Evolutionary conservation across 768 basidiomycete genomes (phyloP).

Genomic region (Tulasnella sp.): DNA sequence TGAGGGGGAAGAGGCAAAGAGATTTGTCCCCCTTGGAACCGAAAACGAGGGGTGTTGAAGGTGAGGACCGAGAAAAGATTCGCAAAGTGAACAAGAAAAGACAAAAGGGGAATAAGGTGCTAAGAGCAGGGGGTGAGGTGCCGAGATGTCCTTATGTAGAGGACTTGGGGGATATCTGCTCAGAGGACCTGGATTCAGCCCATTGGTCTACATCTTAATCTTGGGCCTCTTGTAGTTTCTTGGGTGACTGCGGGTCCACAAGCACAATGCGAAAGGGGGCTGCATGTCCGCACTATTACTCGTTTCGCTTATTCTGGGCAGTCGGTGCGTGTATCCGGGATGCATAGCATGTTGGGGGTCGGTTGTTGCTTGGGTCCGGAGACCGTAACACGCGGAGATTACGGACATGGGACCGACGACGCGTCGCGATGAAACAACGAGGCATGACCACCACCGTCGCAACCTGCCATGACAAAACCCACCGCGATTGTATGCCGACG

Average conservation of each 20-base stretch:
- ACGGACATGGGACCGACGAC: neutral
- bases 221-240: neutral
- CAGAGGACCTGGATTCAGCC: neutral
- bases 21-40: slow-evolving; percentile 6
- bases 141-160: neutral
- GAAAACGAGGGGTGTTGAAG: neutral
- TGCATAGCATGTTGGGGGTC: neutral
- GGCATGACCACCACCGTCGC: neutral
- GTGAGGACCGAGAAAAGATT: slow-evolving; percentile 1
- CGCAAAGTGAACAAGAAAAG: neutral
- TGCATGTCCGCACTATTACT: slow-evolving; percentile 2
- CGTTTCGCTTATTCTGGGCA: neutral
- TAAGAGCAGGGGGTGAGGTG: neutral
- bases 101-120: slow-evolving; percentile 1
- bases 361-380: neutral
- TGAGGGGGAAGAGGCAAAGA: neutral
- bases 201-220: neutral
- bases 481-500: neutral
- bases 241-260: slow-evolving; percentile 2
- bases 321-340: neutral
- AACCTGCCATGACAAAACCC: neutral
- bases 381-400: neutral
- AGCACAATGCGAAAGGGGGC: slow-evolving; percentile 2
- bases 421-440: neutral
- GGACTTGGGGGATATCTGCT: neutral